Conservation (phyloP, 108 stramenopile species). For the Craspedostauros australis region DNA sequence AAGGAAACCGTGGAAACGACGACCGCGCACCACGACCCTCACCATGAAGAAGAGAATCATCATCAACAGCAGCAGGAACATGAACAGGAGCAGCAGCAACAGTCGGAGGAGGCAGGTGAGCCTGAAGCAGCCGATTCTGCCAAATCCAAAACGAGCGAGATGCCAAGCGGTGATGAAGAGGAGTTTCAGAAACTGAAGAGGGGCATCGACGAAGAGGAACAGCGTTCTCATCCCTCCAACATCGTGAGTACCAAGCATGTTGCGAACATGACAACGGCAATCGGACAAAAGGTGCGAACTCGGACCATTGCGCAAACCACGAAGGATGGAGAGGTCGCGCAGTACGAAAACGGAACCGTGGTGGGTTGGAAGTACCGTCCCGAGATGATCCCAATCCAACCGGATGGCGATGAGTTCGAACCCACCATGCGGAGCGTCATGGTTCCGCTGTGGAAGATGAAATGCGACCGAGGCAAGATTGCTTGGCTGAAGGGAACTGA, state of each 20-base stretch:
- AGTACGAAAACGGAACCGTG: slow-evolving; percentile 62
- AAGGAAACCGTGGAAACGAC: slow-evolving; percentile 68
- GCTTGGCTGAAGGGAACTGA: slow-evolving; percentile 38
- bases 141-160: slow-evolving; percentile 9
- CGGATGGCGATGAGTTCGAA: slow-evolving; percentile 23
- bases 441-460: slow-evolving; percentile 44
- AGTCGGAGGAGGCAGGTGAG: slow-evolving; percentile 1
- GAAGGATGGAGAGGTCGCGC: slow-evolving; percentile 46
- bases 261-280: slow-evolving; percentile 41
- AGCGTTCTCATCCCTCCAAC: slow-evolving; percentile 3
- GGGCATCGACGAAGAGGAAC: slow-evolving; percentile 27
- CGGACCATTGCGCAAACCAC: slow-evolving; percentile 47
- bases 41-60: no score
- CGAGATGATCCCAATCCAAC: slow-evolving; percentile 19
- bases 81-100: neutral
- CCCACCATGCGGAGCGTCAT: slow-evolving; percentile 19
- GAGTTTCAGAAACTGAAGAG: neutral
- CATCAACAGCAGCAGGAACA: slow-evolving; percentile 6
- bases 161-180: slow-evolving; percentile 11
- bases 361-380: slow-evolving; percentile 54
- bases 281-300: slow-evolving; percentile 59
- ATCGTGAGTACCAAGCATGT: slow-evolving; percentile 19
- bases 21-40: no score
- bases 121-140: slow-evolving; percentile 17
- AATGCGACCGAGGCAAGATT: slow-evolving; percentile 46